Percentiles rank a stretch among this genome's conserved stretches.
Evolutionary conservation across 495 filamentous ascomycete species (phyloP).

Genomic region (Corynascus novoguineensis): DNA sequence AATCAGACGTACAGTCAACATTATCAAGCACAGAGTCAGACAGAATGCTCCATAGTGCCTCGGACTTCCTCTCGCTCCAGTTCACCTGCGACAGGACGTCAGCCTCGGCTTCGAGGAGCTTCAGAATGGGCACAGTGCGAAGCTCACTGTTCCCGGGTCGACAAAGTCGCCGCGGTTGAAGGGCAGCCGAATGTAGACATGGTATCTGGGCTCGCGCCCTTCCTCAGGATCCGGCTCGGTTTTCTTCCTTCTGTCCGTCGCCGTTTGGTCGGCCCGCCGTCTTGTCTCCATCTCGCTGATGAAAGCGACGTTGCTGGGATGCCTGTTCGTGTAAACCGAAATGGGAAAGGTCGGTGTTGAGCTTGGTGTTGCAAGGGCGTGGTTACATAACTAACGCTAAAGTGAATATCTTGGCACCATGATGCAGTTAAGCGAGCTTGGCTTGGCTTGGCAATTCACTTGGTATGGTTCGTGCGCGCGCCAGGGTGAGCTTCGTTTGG

Average conservation of each 20-base stretch:
- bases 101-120: slow-evolving; percentile 9
- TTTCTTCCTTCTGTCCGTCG: slow-evolving; percentile 3
- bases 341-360: neutral
- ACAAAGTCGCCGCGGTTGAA: slow-evolving; percentile 83
- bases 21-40: slow-evolving; percentile 72
- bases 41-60: slow-evolving; percentile 81
- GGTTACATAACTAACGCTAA: neutral
- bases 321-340: slow-evolving; percentile 8
- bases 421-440: neutral
- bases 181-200: slow-evolving; percentile 80
- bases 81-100: slow-evolving; percentile 34
- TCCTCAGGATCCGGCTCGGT: slow-evolving; percentile 17
- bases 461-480: too few species aligned
- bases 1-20: slow-evolving; percentile 65
- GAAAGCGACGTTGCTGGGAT: slow-evolving; percentile 4
- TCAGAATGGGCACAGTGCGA: slow-evolving; percentile 14
- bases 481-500: neutral
- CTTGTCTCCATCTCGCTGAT: slow-evolving; percentile 16
- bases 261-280: neutral
- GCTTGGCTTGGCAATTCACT: neutral
- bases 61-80: slow-evolving; percentile 73
- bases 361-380: neutral
- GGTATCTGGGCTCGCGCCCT: slow-evolving; percentile 47
- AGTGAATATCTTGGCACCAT: too few species aligned
- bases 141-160: slow-evolving; percentile 75